A percentile compares a stretch with the other conserved stretches of the same genome.
Conservation (phyloP, 305 asterid species). For the Fraxinus paxiana region DNA sequence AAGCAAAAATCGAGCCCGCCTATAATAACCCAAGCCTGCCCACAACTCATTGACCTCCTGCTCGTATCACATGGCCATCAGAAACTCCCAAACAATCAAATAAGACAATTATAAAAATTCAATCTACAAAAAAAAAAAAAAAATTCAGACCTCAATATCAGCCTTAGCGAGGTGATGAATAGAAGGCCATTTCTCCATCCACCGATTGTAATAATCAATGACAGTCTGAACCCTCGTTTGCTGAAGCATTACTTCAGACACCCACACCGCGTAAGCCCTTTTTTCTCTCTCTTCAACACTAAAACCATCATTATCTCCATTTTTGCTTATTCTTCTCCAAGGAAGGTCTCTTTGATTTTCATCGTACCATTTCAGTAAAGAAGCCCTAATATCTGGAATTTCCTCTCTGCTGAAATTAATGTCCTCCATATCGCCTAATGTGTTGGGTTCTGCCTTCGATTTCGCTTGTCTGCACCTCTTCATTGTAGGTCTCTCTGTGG, state of each 20-base stretch:
- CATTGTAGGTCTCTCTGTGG: slow-evolving; percentile 23
- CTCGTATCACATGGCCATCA: slow-evolving; percentile 19
- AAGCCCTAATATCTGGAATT: slow-evolving; percentile 59
- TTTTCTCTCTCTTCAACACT: slow-evolving; percentile 41
- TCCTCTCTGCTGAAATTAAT: slow-evolving; percentile 48
- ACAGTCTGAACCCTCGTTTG: slow-evolving; percentile 98
- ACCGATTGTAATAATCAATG: slow-evolving; percentile 69
- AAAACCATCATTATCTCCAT: slow-evolving; percentile 14
- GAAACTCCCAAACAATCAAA: neutral
- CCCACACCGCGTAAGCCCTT: slow-evolving; percentile 94
- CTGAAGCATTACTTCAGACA: slow-evolving; percentile 98
- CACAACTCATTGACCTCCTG: slow-evolving; percentile 99
- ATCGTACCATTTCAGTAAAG: slow-evolving; percentile 74
- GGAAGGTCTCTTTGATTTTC: slow-evolving; percentile 78
- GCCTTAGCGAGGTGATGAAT: slow-evolving; percentile 75
- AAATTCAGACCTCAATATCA: slow-evolving; percentile 59
- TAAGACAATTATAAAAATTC: neutral
- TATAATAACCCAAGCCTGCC: slow-evolving; percentile 98
- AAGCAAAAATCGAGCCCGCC: slow-evolving; percentile 82
- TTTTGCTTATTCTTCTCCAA: slow-evolving; percentile 69
- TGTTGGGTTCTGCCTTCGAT: slow-evolving; percentile 13
- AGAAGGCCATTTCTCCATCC: slow-evolving; percentile 98
- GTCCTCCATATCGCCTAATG: slow-evolving; percentile 68
- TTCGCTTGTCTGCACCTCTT: slow-evolving; percentile 40
- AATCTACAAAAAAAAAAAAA: neutral